Evolutionary conservation across 306 rosid species (phyloP), one percentile per base, ranked within the genome.

Genomic region (Urtica urens): DNA sequence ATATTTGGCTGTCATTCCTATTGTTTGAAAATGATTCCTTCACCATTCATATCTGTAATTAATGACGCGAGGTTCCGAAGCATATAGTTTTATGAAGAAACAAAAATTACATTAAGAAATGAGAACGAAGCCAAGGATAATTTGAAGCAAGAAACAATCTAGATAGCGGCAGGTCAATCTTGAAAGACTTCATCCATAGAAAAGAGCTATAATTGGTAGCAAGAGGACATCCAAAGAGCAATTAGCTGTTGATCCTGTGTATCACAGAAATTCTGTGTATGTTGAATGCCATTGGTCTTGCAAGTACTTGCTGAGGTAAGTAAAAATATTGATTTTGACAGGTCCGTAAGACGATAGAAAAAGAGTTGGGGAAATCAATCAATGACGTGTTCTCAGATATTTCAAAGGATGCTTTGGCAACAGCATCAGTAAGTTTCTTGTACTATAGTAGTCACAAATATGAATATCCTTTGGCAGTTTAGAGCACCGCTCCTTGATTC

Each of bases 351-450:
- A 82, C 83, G 27, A 67, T 82, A 60, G 72, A 85, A 58, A 69
- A 70, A 46, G 94, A 92, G 78, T 51, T 92, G 72, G 99, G 99
- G 58, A 79, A 79, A 72, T 60, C 94, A 56, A 82, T 82, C 81
- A 78, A 80, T 53, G 93, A 85, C 51, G 51, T 92, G 31, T 92
- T 92, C 71, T 44, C 76, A 44, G 61, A 79, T 62, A 79, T 92
- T 74, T 76, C 71, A 52, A 55, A 75, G 25, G 66, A 53, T 59
- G 94, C 99, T 64, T 72, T 92, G 74, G 99, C 99, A 59, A 92
- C 99, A 25, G 99, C 96, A 54, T 92, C 99, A 0, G 96, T 92
- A 85, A 73, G 95, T 64, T 61, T 58, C 56, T 59, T 31, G 16
- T 22, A 27, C 58, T 64, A 39, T 54, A 46, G 49, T 61, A 19